A percentile compares a stretch with the other conserved stretches of the same genome.
Evolutionary conservation across 169 alveolate genomes (phyloP).

Genomic region (Cryptosporidium andersoni): DNA sequence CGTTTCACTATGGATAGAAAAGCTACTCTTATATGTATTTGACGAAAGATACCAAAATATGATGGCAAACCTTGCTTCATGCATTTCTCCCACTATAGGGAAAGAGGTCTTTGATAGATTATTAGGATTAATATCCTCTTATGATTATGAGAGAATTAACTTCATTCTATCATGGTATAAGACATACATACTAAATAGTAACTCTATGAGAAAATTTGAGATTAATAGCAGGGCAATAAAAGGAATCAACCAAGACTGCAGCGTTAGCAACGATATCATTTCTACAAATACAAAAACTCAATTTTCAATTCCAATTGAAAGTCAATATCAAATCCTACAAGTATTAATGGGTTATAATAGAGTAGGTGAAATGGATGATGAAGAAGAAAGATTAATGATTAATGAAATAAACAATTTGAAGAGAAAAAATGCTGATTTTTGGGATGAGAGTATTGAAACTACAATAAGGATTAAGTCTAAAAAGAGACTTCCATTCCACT

Average conservation of each 20-base stretch:
- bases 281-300: neutral
- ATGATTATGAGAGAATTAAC: constrained; percentile 42
- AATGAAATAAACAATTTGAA: neutral
- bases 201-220: neutral
- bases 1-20: constrained; percentile 27
- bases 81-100: constrained; percentile 32
- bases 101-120: constrained; percentile 27
- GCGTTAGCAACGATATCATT: neutral
- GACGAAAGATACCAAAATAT: constrained; percentile 10
- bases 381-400: constrained; percentile 32
- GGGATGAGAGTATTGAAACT: neutral
- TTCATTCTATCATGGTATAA: constrained; percentile 35
- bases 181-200: neutral
- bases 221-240: neutral
- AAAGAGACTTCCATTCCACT: constrained; percentile 44
- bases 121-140: constrained; percentile 23
- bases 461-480: neutral
- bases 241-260: no score
- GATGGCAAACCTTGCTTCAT: constrained; percentile 30
- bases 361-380: constrained; percentile 9
- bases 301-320: neutral
- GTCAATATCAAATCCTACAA: constrained; percentile 25
- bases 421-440: neutral
- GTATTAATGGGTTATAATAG: constrained; percentile 21
- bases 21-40: constrained; percentile 11